Percentiles rank a stretch among this genome's conserved stretches.
phyloP scores from a whole-genome alignment of 2,329 filamentous ascomycete species.

The Fusarium phyllophilum region DNA sequence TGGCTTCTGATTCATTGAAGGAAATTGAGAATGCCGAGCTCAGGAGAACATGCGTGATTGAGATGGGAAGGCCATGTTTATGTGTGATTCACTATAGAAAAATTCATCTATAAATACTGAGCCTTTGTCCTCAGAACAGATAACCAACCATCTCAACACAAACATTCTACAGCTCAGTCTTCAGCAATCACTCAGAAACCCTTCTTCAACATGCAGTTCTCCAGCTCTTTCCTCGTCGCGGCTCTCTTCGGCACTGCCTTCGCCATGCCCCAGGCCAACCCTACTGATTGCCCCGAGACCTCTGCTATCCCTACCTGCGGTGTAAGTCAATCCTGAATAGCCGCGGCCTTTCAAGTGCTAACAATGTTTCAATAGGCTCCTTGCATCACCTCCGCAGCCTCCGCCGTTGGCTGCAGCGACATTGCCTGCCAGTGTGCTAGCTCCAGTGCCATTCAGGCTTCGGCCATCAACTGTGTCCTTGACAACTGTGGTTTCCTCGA shows the following conservation, averaged over 20 bases:
- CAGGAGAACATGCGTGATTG: not conserved
- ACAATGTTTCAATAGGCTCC: slow-evolving; percentile 5
- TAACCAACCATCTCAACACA: not conserved
- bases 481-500: slow-evolving; percentile 25
- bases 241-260: slow-evolving; percentile 19
- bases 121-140: not conserved
- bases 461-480: slow-evolving; percentile 28
- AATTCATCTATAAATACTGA: not conserved
- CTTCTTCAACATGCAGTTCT: slow-evolving; percentile 21
- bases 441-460: slow-evolving; percentile 27
- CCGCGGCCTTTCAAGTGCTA: not conserved
- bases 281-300: slow-evolving; percentile 28
- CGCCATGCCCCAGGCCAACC: slow-evolving; percentile 25
- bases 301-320: slow-evolving; percentile 37
- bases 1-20: not conserved
- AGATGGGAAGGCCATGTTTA: not conserved
- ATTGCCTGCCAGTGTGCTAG: slow-evolving; percentile 32
- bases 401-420: slow-evolving; percentile 28
- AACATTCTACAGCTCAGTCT: not conserved
- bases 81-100: not conserved
- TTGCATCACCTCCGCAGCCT: slow-evolving; percentile 30
- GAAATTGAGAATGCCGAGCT: not conserved
- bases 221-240: slow-evolving; percentile 14
- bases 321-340: not conserved
- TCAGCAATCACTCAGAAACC: not conserved